phyloP scores from a whole-genome alignment of 1,284 basidiomycete genomes.

The Puccinia triticina region DNA sequence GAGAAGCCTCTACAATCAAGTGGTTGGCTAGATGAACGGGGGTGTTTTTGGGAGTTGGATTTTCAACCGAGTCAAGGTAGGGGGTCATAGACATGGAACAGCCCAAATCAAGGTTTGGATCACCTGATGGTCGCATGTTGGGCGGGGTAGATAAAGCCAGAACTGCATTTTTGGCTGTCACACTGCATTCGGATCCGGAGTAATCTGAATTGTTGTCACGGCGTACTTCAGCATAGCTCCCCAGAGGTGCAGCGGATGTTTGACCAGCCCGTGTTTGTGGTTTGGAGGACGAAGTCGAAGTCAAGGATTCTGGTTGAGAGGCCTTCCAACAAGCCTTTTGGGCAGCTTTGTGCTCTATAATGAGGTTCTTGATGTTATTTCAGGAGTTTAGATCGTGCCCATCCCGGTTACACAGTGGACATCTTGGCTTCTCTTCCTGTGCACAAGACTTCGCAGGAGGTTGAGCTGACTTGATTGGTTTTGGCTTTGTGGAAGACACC shows the following conservation, averaged over 20 bases:
- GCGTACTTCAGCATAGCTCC: not conserved
- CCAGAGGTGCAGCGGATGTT: not conserved
- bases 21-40: not conserved
- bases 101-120: not conserved
- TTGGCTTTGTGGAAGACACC: no score
- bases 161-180: not conserved
- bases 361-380: no score
- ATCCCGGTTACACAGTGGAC: no score
- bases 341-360: no score
- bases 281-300: not conserved
- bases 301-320: not conserved
- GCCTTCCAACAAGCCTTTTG: no score
- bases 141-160: not conserved
- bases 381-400: no score
- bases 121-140: not conserved
- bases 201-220: not conserved
- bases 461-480: no score
- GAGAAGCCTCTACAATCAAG: not conserved
- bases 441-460: no score
- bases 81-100: constrained; percentile 11
- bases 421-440: no score
- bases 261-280: not conserved
- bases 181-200: not conserved
- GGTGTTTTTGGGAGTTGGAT: not conserved
- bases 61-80: not conserved